Evolutionary conservation across 306 rosid genomes (phyloP).

Genomic region (Ziziphus jujuba): DNA sequence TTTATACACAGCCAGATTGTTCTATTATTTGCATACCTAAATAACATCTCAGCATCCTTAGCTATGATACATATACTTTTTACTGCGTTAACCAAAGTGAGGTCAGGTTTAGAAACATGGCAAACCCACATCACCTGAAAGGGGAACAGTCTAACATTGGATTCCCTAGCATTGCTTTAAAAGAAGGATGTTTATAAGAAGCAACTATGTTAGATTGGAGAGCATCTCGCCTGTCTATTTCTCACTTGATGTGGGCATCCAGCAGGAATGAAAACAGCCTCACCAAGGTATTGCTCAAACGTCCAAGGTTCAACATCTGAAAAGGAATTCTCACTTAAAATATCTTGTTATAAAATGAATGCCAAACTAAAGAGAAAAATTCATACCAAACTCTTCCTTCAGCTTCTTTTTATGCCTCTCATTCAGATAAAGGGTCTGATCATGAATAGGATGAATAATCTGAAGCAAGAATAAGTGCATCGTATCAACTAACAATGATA

Average conservation of each 20-base stretch:
- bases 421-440: constrained; percentile 53
- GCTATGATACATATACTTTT: too few relatives aligned
- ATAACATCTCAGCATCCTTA: too few relatives aligned
- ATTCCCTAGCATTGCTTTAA: not conserved
- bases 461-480: constrained; percentile 39
- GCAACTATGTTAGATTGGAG: not conserved
- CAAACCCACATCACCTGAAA: too few relatives aligned
- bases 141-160: not conserved
- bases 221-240: constrained; percentile 47
- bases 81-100: too few relatives aligned
- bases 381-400: constrained; percentile 62
- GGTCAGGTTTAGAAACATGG: too few relatives aligned
- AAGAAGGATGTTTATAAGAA: not conserved
- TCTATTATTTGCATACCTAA: too few relatives aligned
- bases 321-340: constrained; percentile 15
- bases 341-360: constrained; percentile 4
- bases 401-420: constrained; percentile 61
- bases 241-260: constrained; percentile 82
- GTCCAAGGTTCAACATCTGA: constrained; percentile 71
- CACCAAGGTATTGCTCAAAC: constrained; percentile 67
- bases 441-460: constrained; percentile 68
- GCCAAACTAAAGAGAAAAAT: constrained; percentile 2
- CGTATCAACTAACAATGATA: constrained; percentile 8
- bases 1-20: too few relatives aligned
- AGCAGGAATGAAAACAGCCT: constrained; percentile 69